These are phyloP conservation scores for Drosera spatulata DNA, from an alignment of 179 eudicot genomes.

Conservation along the genomic window DNA sequence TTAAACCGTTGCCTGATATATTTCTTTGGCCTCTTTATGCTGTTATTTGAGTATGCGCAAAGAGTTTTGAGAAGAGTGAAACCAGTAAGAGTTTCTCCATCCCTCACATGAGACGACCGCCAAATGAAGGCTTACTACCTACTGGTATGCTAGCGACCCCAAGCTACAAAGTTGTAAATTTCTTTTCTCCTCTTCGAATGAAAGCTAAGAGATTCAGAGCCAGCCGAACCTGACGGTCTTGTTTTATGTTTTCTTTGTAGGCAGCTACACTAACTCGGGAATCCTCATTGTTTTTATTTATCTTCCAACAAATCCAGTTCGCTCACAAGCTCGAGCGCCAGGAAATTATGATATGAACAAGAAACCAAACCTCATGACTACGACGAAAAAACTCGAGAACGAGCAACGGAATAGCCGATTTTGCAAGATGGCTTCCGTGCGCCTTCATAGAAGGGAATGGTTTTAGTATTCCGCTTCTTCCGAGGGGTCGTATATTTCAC, in stretches of 20 bases:
- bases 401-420: too few species aligned
- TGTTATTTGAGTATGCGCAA: conserved; percentile 9
- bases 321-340: too few species aligned
- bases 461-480: too few species aligned
- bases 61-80: conserved; percentile 10
- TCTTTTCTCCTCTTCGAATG: background rate
- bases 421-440: too few species aligned
- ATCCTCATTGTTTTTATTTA: background rate
- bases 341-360: too few species aligned
- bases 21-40: conserved; percentile 10
- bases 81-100: conserved; percentile 7
- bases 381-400: too few species aligned
- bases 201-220: background rate
- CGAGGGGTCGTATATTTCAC: too few species aligned
- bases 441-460: too few species aligned
- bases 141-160: background rate
- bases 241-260: background rate
- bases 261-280: background rate
- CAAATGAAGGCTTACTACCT: background rate
- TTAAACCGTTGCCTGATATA: conserved; percentile 10
- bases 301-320: too few species aligned
- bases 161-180: background rate
- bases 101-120: background rate
- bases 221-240: background rate
- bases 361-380: too few species aligned